Evolutionary conservation across 495 filamentous ascomycete species (phyloP).

Genomic region (Echria macrotheca): DNA sequence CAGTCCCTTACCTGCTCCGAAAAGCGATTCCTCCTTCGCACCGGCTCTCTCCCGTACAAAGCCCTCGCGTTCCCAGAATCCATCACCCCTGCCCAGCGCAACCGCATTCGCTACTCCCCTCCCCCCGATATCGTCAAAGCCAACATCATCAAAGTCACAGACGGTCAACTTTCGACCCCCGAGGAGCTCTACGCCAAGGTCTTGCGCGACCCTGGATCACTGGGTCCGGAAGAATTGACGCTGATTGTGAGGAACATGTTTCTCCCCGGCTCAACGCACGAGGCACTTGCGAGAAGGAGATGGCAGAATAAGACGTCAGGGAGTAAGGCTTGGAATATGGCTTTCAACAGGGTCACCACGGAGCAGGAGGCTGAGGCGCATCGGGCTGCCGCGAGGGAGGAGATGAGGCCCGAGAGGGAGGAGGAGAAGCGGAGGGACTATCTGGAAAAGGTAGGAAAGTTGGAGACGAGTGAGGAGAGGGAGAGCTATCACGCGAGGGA

Average conservation of each 20-base stretch:
- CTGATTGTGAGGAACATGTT: neutral
- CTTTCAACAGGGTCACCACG: neutral
- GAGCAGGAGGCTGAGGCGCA: neutral
- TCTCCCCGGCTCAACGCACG: neutral
- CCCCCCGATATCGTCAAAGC: neutral
- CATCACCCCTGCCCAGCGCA: neutral
- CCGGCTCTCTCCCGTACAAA: slow-evolving; percentile 1
- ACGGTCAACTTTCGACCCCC: neutral
- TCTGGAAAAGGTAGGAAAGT: neutral
- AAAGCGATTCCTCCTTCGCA: neutral
- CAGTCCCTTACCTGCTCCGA: neutral
- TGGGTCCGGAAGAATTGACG: neutral
- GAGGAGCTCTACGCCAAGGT: neutral
- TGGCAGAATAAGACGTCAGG: neutral
- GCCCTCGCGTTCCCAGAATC: neutral
- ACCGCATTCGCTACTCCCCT: neutral
- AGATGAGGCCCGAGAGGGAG: neutral
- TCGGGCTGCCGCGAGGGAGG: neutral
- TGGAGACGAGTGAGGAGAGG: neutral
- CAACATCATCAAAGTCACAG: neutral
- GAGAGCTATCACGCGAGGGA: neutral
- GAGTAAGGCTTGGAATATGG: neutral
- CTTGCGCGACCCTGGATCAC: neutral
- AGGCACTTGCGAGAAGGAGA: neutral
- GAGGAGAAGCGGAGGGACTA: neutral